phyloP scores from a whole-genome alignment of 257 asterid species.

The Nicotiana attenuata region DNA sequence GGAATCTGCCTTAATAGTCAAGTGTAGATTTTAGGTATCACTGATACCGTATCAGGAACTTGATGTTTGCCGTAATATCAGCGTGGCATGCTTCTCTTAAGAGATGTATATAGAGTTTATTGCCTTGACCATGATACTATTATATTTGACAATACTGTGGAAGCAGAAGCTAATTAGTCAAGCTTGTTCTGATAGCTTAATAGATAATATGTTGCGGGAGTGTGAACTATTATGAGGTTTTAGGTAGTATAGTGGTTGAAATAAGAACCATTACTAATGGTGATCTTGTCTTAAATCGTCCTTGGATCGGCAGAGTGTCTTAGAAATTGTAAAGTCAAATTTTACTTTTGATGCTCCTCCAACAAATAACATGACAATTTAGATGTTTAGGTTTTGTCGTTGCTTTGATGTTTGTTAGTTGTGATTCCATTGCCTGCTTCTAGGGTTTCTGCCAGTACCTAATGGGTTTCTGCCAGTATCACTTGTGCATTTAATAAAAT shows the following conservation, averaged over 20 bases:
- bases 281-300: too few species aligned
- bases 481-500: not conserved
- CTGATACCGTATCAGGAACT: too few species aligned
- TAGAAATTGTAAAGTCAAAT: not conserved
- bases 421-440: not conserved
- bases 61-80: not conserved
- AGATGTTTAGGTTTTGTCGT: not conserved
- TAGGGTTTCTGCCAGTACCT: not conserved
- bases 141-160: not conserved
- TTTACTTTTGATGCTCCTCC: not conserved
- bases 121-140: not conserved
- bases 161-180: not conserved
- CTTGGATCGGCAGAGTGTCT: not conserved
- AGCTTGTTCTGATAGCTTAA: not conserved
- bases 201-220: not conserved
- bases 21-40: not conserved
- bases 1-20: not conserved
- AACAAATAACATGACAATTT: not conserved
- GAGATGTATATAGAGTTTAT: not conserved
- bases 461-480: not conserved
- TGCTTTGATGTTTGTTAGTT: not conserved
- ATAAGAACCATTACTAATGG: not conserved
- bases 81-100: not conserved
- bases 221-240: too few species aligned
- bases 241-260: not conserved